Percentiles rank a stretch among this genome's conserved stretches.
Evolutionary conservation across 192 early-diverging fungal genomes (phyloP).

Genomic region (Podila minutissima): DNA sequence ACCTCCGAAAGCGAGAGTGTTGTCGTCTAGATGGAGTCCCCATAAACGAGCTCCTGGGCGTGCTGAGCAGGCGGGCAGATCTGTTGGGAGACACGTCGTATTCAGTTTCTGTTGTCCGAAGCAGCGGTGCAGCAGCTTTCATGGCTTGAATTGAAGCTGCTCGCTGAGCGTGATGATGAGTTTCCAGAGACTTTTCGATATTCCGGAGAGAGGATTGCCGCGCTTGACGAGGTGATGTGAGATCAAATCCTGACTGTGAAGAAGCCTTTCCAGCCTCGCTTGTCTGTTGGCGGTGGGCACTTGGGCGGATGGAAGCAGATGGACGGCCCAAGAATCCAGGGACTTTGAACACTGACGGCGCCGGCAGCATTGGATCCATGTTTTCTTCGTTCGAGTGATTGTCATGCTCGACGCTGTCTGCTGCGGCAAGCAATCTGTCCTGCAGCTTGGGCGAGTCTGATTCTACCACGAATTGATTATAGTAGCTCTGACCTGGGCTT

Average conservation of each 20-base stretch:
- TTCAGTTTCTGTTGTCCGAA: conserved; percentile 43
- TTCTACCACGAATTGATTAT: not conserved
- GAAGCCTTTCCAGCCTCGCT: conserved; percentile 6
- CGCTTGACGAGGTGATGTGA: not conserved
- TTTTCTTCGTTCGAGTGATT: not conserved
- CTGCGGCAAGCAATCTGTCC: not conserved
- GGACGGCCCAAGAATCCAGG: conserved; percentile 7
- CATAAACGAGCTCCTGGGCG: conserved; percentile 13
- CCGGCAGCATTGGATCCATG: not conserved
- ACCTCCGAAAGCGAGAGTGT: not conserved
- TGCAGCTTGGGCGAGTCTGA: not conserved
- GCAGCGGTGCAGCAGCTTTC: not conserved
- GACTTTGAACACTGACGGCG: conserved; percentile 9
- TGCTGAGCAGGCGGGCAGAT: conserved; percentile 10
- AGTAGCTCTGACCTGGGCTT: conserved; percentile 6
- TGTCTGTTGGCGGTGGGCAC: conserved; percentile 3
- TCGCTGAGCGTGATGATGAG: not conserved
- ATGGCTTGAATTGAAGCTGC: not conserved
- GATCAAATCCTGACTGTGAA: not conserved
- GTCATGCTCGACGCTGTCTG: not conserved
- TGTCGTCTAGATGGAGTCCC: conserved; percentile 11
- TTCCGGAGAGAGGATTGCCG: not conserved
- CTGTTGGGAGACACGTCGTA: conserved; percentile 29
- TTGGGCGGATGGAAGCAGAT: not conserved
- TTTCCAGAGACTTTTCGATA: no score